Evolutionary conservation across 2,329 filamentous ascomycete genomes (phyloP), one percentile per base, ranked within the genome.

Genomic region (Colletotrichum scovillei): DNA sequence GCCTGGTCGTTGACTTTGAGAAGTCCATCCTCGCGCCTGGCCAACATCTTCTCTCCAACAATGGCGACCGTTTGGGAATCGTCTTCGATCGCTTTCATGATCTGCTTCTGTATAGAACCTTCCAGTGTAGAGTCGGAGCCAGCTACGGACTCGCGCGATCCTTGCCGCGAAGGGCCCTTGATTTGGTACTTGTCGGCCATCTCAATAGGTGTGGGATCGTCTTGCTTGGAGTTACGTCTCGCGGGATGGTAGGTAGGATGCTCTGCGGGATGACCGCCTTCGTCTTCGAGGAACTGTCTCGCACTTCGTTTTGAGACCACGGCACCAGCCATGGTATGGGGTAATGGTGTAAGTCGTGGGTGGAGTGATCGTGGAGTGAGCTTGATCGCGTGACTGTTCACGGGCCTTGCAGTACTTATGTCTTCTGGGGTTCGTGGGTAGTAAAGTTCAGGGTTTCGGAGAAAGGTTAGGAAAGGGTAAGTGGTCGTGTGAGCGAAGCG

Each of bases 231-330:
- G 14, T 70, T 70, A 35, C 67, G 63, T 63, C 68, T 59, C 38
- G 62, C 30, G 2, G 72, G 68, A 16, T 69, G 63, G 63, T 74
- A 74, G 55, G 62, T 30, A 24, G 66, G 71, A 28, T 71, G 58
- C 62, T 74, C 73, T 63, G 70, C 66, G 1, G 73, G 62, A 30
- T 75, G 73, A 24, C 65, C 57, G 14, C 69, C 69, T 12, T 56
- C 67, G 53, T 76, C 74, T 26, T 70, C 73, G 12, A 73, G 66
- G 38, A 70, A 76, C 24, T 66, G 64, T 63, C 74, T 73, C 12
- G 69, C 66, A 63, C 69, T 75, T 60, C 74, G 63, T 71, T 76
- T 76, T 3, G 73, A 76, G 32, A 72, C 74, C 73, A 71, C 75
- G 16, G 65, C 63, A 63, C 24, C 42, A 59, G 72, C 69, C 72